These are phyloP conservation scores for Pleurotus sapidus DNA, from an alignment of 768 basidiomycete species.

Conservation along the genomic window DNA sequence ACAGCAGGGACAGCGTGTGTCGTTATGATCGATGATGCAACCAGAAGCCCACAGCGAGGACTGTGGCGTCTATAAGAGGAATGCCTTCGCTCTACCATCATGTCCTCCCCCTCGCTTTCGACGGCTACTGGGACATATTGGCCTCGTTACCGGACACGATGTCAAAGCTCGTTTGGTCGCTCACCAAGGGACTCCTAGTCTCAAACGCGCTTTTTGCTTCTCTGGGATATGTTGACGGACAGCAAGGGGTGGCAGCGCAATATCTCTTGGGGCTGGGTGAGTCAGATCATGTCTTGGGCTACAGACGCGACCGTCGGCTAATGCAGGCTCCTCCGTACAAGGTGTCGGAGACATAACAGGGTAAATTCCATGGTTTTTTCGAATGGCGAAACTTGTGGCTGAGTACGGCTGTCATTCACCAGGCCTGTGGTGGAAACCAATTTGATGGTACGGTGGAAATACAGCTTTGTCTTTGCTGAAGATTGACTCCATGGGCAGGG, in stretches of 20 bases:
- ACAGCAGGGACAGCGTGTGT: background rate
- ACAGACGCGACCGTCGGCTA: background rate
- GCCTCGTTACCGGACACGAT: constrained; percentile 34
- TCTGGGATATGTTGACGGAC: constrained; percentile 12
- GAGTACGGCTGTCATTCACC: constrained; percentile 5
- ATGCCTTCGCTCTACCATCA: constrained; percentile 35
- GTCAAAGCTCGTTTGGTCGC: constrained; percentile 36
- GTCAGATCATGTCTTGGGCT: constrained; percentile 13
- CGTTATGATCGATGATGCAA: background rate
- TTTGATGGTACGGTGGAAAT: constrained; percentile 57
- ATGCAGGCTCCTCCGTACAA: constrained; percentile 18
- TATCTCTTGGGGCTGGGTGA: constrained; percentile 62
- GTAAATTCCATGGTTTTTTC: constrained; percentile 28
- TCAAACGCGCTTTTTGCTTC: constrained; percentile 26
- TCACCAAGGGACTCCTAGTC: constrained; percentile 38
- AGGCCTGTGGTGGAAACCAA: constrained; percentile 81
- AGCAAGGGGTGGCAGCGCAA: constrained; percentile 34
- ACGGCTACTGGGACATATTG: constrained; percentile 29
- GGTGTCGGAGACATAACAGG: constrained; percentile 77
- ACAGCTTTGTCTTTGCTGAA: background rate
- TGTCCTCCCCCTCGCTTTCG: constrained; percentile 28
- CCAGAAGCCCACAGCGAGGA: background rate
- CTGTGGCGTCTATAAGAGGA: constrained; percentile 8
- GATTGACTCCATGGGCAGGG: constrained; percentile 38
- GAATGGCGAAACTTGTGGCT: constrained; percentile 9